Percentiles rank a stretch among this genome's conserved stretches.
phyloP scores from a whole-genome alignment of 2,329 filamentous ascomycete genomes.

The Alternaria brassicae region DNA sequence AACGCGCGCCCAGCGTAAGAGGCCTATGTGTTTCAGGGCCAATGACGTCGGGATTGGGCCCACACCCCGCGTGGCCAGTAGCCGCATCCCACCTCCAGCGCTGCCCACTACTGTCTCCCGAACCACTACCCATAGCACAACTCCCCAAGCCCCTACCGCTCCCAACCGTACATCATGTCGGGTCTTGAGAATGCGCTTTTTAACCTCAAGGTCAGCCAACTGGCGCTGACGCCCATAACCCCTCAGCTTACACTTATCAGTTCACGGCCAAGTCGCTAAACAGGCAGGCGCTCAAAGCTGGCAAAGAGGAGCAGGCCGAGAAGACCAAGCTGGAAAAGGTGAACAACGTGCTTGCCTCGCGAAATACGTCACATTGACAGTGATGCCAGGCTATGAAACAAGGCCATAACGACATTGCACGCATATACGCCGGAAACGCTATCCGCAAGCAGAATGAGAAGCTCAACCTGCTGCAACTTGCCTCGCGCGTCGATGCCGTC shows the following conservation, averaged over 20 bases:
- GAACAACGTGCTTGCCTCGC: neutral
- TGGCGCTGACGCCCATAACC: neutral
- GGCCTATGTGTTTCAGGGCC: slow-evolving; percentile 1
- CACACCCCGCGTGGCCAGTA: slow-evolving; percentile 36
- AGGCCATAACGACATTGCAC: slow-evolving; percentile 66
- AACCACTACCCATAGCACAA: slow-evolving; percentile 15
- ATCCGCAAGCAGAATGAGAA: slow-evolving; percentile 70
- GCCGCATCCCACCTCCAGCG: slow-evolving; percentile 30
- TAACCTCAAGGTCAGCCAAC: slow-evolving; percentile 62
- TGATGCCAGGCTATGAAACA: slow-evolving; percentile 63
- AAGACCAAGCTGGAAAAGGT: slow-evolving; percentile 69
- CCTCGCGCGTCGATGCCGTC: slow-evolving; percentile 66
- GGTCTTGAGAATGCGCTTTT: slow-evolving; percentile 68
- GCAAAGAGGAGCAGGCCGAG: slow-evolving; percentile 67
- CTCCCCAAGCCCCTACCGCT: slow-evolving; percentile 13
- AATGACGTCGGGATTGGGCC: slow-evolving; percentile 31
- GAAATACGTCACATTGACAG: neutral
- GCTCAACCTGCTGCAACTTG: slow-evolving; percentile 64
- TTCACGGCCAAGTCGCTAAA: slow-evolving; percentile 70
- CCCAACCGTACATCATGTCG: slow-evolving; percentile 56
- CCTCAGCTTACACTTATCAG: slow-evolving; percentile 48
- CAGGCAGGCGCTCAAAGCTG: slow-evolving; percentile 66
- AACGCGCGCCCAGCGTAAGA: slow-evolving; percentile 6
- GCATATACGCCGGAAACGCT: slow-evolving; percentile 69
- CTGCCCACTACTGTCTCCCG: slow-evolving; percentile 19